A percentile compares a stretch with the other conserved stretches of the same genome.
Evolutionary conservation across 1,284 basidiomycete species (phyloP).

Genomic region (Phylloboletellus chloephorus): DNA sequence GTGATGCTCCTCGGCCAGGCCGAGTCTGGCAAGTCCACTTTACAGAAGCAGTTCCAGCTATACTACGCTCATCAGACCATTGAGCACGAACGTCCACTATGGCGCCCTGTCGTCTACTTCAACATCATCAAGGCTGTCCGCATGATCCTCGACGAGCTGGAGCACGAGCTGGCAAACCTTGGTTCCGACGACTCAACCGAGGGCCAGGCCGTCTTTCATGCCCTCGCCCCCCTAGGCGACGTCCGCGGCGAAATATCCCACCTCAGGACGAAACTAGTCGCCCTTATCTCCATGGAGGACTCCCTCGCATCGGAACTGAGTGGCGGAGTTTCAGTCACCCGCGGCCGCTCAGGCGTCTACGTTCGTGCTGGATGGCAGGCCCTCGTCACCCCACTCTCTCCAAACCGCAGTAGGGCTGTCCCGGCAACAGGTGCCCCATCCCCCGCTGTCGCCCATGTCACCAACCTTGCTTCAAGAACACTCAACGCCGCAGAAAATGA

Average conservation of each 20-base stretch:
- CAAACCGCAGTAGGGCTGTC: slow-evolving; percentile 40
- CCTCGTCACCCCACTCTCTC: slow-evolving; percentile 40
- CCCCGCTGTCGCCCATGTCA: slow-evolving; percentile 37
- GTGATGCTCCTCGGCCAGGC: slow-evolving; percentile 72
- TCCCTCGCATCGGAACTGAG: slow-evolving; percentile 62
- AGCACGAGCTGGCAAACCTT: slow-evolving; percentile 46
- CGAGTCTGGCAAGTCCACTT: slow-evolving; percentile 74
- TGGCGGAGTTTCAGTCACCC: slow-evolving; percentile 53
- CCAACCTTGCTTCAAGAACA: slow-evolving; percentile 52
- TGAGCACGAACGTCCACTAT: slow-evolving; percentile 63
- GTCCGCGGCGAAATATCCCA: slow-evolving; percentile 43
- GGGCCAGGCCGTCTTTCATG: slow-evolving; percentile 29
- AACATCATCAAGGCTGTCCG: slow-evolving; percentile 75
- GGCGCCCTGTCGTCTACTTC: slow-evolving; percentile 75
- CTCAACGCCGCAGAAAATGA: slow-evolving; percentile 44
- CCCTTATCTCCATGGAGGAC: slow-evolving; percentile 62
- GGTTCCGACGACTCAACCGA: slow-evolving; percentile 27
- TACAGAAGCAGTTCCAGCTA: slow-evolving; percentile 77
- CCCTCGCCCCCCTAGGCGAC: slow-evolving; percentile 32
- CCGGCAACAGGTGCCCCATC: slow-evolving; percentile 33
- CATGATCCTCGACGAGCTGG: slow-evolving; percentile 68
- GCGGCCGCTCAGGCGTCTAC: slow-evolving; percentile 56
- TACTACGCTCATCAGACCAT: slow-evolving; percentile 67
- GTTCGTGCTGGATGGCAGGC: slow-evolving; percentile 66
- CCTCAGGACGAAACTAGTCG: slow-evolving; percentile 53